Percentiles rank a stretch among this genome's conserved stretches.
Evolutionary conservation across 2,329 filamentous ascomycete genomes (phyloP).

Genomic region (Xylariaceae sp.): DNA sequence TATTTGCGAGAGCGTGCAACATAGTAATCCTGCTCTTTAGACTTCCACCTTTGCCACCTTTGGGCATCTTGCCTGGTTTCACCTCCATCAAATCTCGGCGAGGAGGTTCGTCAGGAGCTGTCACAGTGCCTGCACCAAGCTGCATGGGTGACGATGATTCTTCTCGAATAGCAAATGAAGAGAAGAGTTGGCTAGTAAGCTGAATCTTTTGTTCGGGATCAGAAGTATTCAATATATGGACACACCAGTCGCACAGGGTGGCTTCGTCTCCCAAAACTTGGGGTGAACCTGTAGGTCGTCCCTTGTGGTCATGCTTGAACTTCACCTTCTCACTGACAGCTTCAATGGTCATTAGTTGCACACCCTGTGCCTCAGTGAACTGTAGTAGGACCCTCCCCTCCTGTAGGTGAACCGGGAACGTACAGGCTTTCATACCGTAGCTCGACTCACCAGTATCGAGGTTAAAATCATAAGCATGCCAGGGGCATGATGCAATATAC

Average conservation of each 20-base stretch:
- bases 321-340: constrained; percentile 53
- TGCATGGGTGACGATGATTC: constrained; percentile 47
- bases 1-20: constrained; percentile 54
- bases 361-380: constrained; percentile 36
- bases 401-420: constrained; percentile 48
- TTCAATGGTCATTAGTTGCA: constrained; percentile 44
- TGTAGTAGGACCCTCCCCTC: constrained; percentile 44
- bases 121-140: constrained; percentile 46
- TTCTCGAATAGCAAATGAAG: constrained; percentile 48
- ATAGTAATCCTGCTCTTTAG: constrained; percentile 52
- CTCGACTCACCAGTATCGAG: constrained; percentile 55
- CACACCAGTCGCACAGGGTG: constrained; percentile 54
- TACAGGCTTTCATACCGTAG: constrained; percentile 53
- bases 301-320: constrained; percentile 45
- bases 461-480: constrained; percentile 57
- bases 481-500: constrained; percentile 53
- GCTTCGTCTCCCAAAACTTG: constrained; percentile 47
- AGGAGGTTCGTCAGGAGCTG: constrained; percentile 48
- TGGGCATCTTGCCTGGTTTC: constrained; percentile 48
- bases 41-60: constrained; percentile 48
- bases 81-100: constrained; percentile 48
- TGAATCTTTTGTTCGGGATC: constrained; percentile 55
- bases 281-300: constrained; percentile 22
- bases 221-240: constrained; percentile 51
- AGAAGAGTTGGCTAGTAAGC: constrained; percentile 50